phyloP scores from a whole-genome alignment of 306 rosid genomes.

The Lathyrus tuberosus region DNA sequence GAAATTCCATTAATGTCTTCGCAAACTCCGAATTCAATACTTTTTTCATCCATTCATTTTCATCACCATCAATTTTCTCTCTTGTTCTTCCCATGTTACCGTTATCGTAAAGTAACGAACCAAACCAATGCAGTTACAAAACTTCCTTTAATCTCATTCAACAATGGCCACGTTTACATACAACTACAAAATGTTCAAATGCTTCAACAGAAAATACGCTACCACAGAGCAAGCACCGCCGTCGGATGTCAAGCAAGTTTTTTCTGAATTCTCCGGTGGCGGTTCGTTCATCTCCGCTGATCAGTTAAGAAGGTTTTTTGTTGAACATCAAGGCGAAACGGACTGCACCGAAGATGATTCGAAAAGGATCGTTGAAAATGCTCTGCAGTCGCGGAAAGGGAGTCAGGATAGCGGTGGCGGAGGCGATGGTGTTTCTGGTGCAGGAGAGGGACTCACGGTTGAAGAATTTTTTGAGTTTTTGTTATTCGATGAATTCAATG shows the following conservation, averaged over 20 bases:
- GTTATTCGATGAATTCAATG: constrained; percentile 59
- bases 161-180: constrained; percentile 42
- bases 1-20: background rate
- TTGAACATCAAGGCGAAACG: constrained; percentile 57
- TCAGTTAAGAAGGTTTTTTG: constrained; percentile 58
- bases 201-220: constrained; percentile 63
- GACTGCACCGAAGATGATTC: constrained; percentile 48
- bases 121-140: constrained; percentile 16
- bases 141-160: constrained; percentile 9
- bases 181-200: constrained; percentile 66
- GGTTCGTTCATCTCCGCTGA: constrained; percentile 48
- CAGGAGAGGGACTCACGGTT: constrained; percentile 41
- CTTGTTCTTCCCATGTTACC: background rate
- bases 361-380: constrained; percentile 40
- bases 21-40: background rate
- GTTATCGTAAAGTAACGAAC: background rate
- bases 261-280: constrained; percentile 51
- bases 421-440: background rate
- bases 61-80: background rate
- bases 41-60: constrained; percentile 29
- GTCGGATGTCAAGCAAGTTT: constrained; percentile 57
- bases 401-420: background rate
- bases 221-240: constrained; percentile 56
- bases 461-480: constrained; percentile 67
- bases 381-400: constrained; percentile 40